Base-by-base conservation (phyloP, 176 grass and related monocot genomes). In the Elymus sibiricus region DNA sequence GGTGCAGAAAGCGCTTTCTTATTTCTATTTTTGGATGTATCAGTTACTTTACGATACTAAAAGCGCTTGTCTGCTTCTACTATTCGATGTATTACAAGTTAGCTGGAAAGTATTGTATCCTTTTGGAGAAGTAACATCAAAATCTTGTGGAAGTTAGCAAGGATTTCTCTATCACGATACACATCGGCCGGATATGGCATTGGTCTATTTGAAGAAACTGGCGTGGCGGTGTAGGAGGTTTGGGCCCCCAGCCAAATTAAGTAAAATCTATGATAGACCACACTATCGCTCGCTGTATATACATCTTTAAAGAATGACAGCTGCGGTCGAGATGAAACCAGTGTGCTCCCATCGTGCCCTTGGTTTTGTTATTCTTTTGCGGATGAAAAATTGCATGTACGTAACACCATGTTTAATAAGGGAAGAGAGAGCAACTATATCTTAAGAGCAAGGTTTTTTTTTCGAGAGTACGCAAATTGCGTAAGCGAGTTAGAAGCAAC, bases 21-120 rank as follows among this genome's bases (percentile, higher is more conserved):
- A 51, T 26, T 51, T 76, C 72, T 76, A 49, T 53, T 76, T 51
- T 76, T 55, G 74, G 74, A 76, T 34, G 28, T 34, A 55, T 76
- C 46, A 55, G 74, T 55, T 55, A 56, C 29, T 49, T 55, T 51
- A 51, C 9, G 14, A 74, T 49, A 25, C 42, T 47, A 74, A 8
- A 51, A 76, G 7, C 43, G 27, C 44, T 31, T 51, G 1, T 14
- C 60, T 63, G 60, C 60, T 26, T 63, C 60, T 11, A 63, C 60
- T 21, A 58, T 58, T 58, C 7, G 19, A 58, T 58, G 55, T 58
- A 58, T 29, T 15, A 64, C 11, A 13, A 31, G 13, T 31, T 65
- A 11, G 67, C 21, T 70, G 67, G 68, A 25, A 71, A 71, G 35
- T 71, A 25, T 10, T 11, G 9, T 37, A 5, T 10, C 9, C 22